Evolutionary conservation across 352 stramenopile genomes (phyloP).

Genomic region (Phytopythium cucurbitacearum): DNA sequence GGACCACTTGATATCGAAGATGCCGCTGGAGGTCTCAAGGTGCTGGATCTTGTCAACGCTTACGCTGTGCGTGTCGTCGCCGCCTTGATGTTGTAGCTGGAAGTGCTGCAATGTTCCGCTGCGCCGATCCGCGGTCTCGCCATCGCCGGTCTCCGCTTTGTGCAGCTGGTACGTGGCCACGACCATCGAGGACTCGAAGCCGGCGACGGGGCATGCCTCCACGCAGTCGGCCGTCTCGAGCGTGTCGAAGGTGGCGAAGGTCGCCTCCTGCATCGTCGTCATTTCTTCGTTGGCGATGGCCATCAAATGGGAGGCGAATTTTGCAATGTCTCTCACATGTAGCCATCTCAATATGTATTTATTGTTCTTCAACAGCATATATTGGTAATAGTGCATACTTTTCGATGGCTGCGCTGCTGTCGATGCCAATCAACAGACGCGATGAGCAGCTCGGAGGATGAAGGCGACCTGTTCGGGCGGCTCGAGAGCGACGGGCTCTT

Average conservation of each 20-base stretch:
- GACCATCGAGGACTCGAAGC: constrained; percentile 61
- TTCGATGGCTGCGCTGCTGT: constrained; percentile 2
- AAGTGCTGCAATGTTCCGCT: constrained; percentile 73
- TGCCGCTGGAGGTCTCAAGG: constrained; percentile 43
- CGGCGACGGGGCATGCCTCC: constrained; percentile 62
- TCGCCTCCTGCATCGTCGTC: constrained; percentile 12
- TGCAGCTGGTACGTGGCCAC: constrained; percentile 82
- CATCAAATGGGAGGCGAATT: background rate
- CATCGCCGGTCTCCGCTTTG: constrained; percentile 30
- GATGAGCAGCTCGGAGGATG: constrained; percentile 31
- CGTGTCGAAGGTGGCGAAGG: constrained; percentile 72
- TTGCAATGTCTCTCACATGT: too few relatives aligned
- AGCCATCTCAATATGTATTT: background rate
- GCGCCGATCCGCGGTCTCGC: constrained; percentile 27
- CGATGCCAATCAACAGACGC: constrained; percentile 15
- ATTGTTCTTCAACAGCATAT: background rate
- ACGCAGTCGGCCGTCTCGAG: constrained; percentile 81
- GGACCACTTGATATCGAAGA: constrained; percentile 87
- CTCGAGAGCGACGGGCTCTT: constrained; percentile 40
- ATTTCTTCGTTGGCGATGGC: constrained; percentile 1
- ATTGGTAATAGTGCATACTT: too few relatives aligned
- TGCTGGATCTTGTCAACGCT: constrained; percentile 41
- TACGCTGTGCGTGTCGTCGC: constrained; percentile 18
- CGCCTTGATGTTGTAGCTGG: constrained; percentile 24
- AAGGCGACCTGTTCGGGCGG: constrained; percentile 31